Conservation (phyloP, 495 filamentous ascomycete genomes). For the Symbiotaphrina buchneri region DNA sequence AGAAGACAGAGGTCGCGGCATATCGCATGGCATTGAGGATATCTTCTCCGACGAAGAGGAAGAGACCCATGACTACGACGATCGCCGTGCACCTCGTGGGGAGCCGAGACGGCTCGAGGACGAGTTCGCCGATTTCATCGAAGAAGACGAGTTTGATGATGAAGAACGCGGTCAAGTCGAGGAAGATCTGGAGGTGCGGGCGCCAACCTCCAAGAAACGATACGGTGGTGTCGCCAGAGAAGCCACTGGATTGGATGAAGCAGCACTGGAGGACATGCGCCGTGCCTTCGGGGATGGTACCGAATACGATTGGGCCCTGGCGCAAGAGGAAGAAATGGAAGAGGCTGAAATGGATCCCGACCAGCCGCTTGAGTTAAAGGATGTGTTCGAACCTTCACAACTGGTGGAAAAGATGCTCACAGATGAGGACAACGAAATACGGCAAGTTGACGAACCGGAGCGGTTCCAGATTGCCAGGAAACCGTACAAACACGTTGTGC, state of each 20-base stretch:
- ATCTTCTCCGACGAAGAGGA: conserved; percentile 92
- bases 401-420: conserved; percentile 83
- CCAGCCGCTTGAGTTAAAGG: conserved; percentile 65
- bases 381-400: conserved; percentile 93
- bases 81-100: conserved; percentile 18
- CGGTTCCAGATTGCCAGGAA: conserved; percentile 81
- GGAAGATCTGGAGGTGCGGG: conserved; percentile 72
- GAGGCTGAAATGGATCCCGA: conserved; percentile 48
- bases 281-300: conserved; percentile 85
- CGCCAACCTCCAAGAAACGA: conserved; percentile 36
- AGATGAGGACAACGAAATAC: conserved; percentile 81
- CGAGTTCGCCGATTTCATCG: conserved; percentile 94
- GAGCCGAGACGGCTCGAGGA: conserved; percentile 37
- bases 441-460: conserved; percentile 71
- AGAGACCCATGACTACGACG: conserved; percentile 23
- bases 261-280: conserved; percentile 82
- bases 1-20: conserved; percentile 36
- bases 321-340: conserved; percentile 53
- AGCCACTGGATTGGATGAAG: conserved; percentile 63
- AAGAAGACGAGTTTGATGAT: conserved; percentile 81
- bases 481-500: conserved; percentile 54
- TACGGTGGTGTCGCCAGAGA: conserved; percentile 38
- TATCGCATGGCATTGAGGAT: conserved; percentile 52
- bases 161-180: conserved; percentile 52
- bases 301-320: conserved; percentile 85